A percentile compares a stretch with the other conserved stretches of the same genome.
Conservation (phyloP, 2,329 filamentous ascomycete genomes). For the Neonectria sp. region DNA sequence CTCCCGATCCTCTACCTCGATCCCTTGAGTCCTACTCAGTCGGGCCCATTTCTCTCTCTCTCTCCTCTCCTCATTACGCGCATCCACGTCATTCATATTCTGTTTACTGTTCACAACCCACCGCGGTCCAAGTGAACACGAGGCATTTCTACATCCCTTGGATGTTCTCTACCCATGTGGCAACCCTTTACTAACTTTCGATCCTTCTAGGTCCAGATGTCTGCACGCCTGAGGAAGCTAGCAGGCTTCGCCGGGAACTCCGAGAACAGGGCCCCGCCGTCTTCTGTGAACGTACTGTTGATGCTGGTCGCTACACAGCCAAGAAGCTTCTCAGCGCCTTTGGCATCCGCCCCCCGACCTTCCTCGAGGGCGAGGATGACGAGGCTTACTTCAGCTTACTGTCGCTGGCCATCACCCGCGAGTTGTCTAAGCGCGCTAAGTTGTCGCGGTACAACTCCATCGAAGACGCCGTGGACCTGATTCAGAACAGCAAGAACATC, state of each 20-base stretch:
- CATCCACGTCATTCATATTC: not conserved
- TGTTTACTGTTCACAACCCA: conserved; percentile 23
- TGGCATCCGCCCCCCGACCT: conserved; percentile 80
- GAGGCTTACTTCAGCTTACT: conserved; percentile 83
- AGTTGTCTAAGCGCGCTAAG: conserved; percentile 86
- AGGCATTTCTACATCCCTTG: conserved; percentile 24
- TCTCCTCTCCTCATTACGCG: conserved; percentile 22
- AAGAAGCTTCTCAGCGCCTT: conserved; percentile 92
- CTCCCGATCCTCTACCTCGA: not conserved
- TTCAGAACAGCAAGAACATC: conserved; percentile 84
- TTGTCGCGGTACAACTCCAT: conserved; percentile 85
- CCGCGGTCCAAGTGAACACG: conserved; percentile 23
- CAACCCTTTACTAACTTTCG: conserved; percentile 22
- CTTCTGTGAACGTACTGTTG: conserved; percentile 82
- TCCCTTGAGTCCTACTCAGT: not conserved
- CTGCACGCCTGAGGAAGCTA: conserved; percentile 79
- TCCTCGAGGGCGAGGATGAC: conserved; percentile 78
- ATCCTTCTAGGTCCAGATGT: conserved; percentile 59
- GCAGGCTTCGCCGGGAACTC: conserved; percentile 77
- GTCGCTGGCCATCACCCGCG: conserved; percentile 82
- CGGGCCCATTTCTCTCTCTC: too few relatives aligned
- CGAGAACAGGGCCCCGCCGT: conserved; percentile 82
- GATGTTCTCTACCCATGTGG: conserved; percentile 10
- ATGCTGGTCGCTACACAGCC: conserved; percentile 78
- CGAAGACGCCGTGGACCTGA: conserved; percentile 86